Conservation (phyloP, 345 rosid species). For the Boechera stricta region DNA sequence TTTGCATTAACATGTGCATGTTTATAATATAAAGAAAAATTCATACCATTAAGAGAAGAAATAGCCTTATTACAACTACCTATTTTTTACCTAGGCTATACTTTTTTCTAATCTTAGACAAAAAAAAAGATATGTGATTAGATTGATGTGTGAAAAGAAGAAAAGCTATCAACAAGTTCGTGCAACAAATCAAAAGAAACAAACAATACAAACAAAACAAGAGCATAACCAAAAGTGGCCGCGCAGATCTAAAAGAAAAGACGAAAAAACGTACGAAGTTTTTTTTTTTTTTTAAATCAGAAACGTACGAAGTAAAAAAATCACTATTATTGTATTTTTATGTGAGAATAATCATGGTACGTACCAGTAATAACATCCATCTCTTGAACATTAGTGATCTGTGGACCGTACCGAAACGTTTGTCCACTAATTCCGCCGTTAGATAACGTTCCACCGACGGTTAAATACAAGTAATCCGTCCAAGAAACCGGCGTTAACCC, state of each 20-base stretch:
- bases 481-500: constrained; percentile 89
- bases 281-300: not conserved
- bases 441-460: constrained; percentile 92
- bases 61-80: constrained; percentile 6
- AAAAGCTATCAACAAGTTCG: constrained; percentile 24
- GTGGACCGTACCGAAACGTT: constrained; percentile 85
- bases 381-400: constrained; percentile 83
- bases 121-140: not conserved
- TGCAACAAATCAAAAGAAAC: not conserved
- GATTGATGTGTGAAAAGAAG: constrained; percentile 40
- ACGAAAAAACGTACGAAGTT: constrained; percentile 29
- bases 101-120: not conserved
- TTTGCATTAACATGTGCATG: constrained; percentile 6
- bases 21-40: not conserved
- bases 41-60: constrained; percentile 1
- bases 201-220: constrained; percentile 32
- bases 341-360: constrained; percentile 12
- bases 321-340: not conserved
- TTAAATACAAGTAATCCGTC: constrained; percentile 89
- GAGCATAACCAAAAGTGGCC: constrained; percentile 32
- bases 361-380: constrained; percentile 94
- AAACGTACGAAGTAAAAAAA: constrained; percentile 20
- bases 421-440: constrained; percentile 95
- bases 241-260: constrained; percentile 34
- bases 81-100: not conserved